Evolutionary conservation across 2,329 filamentous ascomycete genomes (phyloP), one percentile per base, ranked within the genome.

Genomic region (Ceratocystis huliohia): DNA sequence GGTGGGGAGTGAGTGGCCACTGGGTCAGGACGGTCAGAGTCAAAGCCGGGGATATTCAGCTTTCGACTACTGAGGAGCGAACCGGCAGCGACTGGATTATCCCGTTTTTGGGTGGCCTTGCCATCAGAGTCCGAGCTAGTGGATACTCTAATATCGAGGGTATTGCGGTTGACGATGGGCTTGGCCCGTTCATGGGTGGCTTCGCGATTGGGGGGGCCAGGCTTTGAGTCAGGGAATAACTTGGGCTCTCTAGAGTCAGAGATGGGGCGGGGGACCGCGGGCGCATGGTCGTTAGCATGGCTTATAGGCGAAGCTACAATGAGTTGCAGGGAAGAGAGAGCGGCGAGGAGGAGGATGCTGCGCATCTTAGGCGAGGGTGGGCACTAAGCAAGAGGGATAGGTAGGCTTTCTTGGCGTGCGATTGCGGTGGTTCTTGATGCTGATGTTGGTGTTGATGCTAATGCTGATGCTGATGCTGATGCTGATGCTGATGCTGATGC

Each of bases 301-400:
- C 37, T 57, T 37, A 70, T 10, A 17, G 66, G 66, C 4, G 50
- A 37, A 25, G 66, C 66, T 10, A 15, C 25, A 5, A 45, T 53
- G 15, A 67, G 28, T 10, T 61, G 48, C 2, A 65, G 50, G 10
- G 50, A 56, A 20, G 61, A 64, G 13, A 67, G 66, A 30, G 66
- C 44, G 6, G 53, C 61, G 48, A 67, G 10, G 8, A 67, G 50
- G n/a, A 64, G 17, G 7, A 62, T 37, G 25, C 22, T n/a, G 6
- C 50, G 65, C 62, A 64, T 66, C 59, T n/a, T 57, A 5, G 28
- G 15, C 13, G 53, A 57, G 53, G 25, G 15, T n/a, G 2, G 50
- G 13, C 20, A 6, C 13, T 25, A 25, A 6, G 13, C 3, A 15
- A 56, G 50, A 25, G 28, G 50, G 20, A 48, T 8, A 25, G 48